Percentiles rank a stretch among this genome's conserved stretches.
phyloP scores from a whole-genome alignment of 2,329 filamentous ascomycete species.

The Neonectria sp. region DNA sequence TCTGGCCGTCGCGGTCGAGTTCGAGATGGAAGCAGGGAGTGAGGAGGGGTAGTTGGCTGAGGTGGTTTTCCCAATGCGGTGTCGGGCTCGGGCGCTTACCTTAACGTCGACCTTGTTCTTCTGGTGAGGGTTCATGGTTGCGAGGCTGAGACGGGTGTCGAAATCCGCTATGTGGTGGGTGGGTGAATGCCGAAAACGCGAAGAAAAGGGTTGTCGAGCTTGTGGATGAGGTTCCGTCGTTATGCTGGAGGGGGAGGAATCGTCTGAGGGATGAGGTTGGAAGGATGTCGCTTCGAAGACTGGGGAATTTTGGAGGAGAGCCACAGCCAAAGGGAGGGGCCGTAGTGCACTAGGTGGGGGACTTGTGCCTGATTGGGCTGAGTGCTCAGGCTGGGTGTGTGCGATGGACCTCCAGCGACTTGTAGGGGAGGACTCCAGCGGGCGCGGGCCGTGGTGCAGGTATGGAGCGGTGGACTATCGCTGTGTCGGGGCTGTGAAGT shows the following conservation, averaged over 20 bases:
- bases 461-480: slow-evolving; percentile 27
- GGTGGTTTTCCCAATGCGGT: slow-evolving; percentile 33
- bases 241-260: slow-evolving; percentile 15
- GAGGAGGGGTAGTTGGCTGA: slow-evolving; percentile 34
- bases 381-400: slow-evolving; percentile 11
- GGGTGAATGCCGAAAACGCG: slow-evolving; percentile 6
- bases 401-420: slow-evolving; percentile 44
- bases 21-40: slow-evolving; percentile 21
- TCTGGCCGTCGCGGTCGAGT: slow-evolving; percentile 14
- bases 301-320: slow-evolving; percentile 42
- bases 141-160: neutral
- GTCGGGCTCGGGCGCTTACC: slow-evolving; percentile 70
- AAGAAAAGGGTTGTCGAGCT: neutral
- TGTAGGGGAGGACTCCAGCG: slow-evolving; percentile 16
- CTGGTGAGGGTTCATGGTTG: slow-evolving; percentile 91
- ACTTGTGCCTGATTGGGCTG: slow-evolving; percentile 47
- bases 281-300: slow-evolving; percentile 32
- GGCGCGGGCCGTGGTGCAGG: slow-evolving; percentile 7
- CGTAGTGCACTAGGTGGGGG: slow-evolving; percentile 37
- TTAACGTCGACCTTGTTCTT: slow-evolving; percentile 98
- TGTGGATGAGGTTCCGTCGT: neutral
- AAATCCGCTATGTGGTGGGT: slow-evolving; percentile 6
- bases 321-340: slow-evolving; percentile 33
- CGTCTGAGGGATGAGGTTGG: slow-evolving; percentile 38
- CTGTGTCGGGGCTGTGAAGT: slow-evolving; percentile 35